Base-by-base conservation (phyloP, 2,329 filamentous ascomycete species). In the Tympanopsis confertula region DNA sequence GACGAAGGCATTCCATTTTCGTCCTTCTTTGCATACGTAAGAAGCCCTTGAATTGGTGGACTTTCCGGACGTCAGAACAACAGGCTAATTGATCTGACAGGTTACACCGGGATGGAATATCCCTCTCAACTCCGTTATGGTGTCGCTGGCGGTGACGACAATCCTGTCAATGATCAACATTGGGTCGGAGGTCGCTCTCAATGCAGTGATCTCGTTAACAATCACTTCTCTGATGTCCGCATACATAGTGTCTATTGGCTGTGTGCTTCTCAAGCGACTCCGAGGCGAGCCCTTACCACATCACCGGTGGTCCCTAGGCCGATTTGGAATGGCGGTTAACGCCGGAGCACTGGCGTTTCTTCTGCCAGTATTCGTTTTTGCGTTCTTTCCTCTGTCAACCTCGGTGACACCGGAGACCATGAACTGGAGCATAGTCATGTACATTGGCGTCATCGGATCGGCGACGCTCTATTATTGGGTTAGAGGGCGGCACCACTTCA, bases 121-220 rank as follows among this genome's bases (percentile, higher is more conserved):
- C 22, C 65, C 65, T 0, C 47, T 65, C 24, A 59, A 58, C 40
- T 49, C 63, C 3, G 67, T 70, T 47, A 63, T 65, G 44, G 55
- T 69, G 38, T 68, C 64, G 13, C 69, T 62, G 30, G 53, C 58
- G 3, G 59, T 62, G 19, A 66, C 67, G 1, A 47, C 54, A 7
- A 49, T 67, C 5, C 53, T 69, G 5, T 61, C 60, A 0, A 53
- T 69, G 39, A 70, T 71, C 54, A 69, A 67, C 50, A 62, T 71
- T 39, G 68, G 63, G 28, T 69, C 62, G n/a, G 52, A 58, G 2
- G 58, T 61, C 5, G 69, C 68, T 4, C 69, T 73, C 50, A 67
- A 71, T 45, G 67, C 64, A 39, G 63, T 73, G 43, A 59, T 67
- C n/a, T 71, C 66, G 1, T 56, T 74, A 12, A 63, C 63, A 19